Percentiles rank a stretch among this genome's conserved stretches.
These are phyloP conservation scores for Cephalotrichum gorgonifer DNA, from an alignment of 2,329 filamentous ascomycete species.

Conservation along the genomic window DNA sequence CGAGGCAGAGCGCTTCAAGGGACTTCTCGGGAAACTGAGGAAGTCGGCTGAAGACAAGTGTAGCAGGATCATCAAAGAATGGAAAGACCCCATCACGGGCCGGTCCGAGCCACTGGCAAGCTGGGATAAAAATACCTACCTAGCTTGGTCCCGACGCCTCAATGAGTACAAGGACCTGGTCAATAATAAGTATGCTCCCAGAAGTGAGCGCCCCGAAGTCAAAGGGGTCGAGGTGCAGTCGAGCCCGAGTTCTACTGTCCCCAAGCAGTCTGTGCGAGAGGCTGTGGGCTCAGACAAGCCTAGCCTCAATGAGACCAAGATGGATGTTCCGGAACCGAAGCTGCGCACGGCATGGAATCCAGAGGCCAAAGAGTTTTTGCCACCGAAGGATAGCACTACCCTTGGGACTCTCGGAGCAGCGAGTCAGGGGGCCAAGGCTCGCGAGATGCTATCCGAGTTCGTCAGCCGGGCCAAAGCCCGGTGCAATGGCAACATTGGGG, in stretches of 20 bases:
- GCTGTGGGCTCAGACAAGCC: not conserved
- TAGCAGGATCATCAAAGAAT: not conserved
- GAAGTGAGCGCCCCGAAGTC: not conserved
- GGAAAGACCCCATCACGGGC: constrained; percentile 2
- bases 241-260: not conserved
- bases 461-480: not conserved
- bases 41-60: constrained; percentile 2
- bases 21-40: constrained; percentile 1
- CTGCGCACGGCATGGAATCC: not conserved
- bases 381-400: not conserved
- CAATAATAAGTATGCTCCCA: not conserved
- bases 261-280: not conserved
- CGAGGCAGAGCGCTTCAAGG: constrained; percentile 1
- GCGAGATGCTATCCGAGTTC: not conserved
- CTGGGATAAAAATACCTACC: not conserved
- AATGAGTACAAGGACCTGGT: constrained; percentile 1
- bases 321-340: not conserved
- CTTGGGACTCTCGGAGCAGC: too few relatives aligned
- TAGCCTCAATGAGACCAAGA: not conserved
- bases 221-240: not conserved
- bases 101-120: not conserved
- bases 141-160: not conserved
- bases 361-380: constrained; percentile 1
- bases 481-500: not conserved
- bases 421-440: not conserved